Evolutionary conservation across 176 grass and related monocot genomes (phyloP), one percentile per base, ranked within the genome.

Genomic region (Triticum dicoccoides): DNA sequence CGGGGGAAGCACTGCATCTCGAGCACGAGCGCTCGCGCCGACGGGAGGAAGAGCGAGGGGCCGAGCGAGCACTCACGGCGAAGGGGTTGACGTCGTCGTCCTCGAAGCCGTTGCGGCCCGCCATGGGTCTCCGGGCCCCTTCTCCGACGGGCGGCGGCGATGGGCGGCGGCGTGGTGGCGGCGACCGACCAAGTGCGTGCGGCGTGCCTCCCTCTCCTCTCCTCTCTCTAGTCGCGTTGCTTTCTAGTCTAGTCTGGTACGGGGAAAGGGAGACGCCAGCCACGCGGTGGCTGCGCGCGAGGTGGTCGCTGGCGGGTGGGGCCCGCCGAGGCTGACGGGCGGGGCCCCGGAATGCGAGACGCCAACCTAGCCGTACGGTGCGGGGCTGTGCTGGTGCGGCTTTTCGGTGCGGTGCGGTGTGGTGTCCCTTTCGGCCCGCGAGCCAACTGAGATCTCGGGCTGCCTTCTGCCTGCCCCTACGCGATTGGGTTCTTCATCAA

Each of bases 31-130:
- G 42, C 72, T 9, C 41, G 29, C 41, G 42, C 63, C 29, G 25
- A 81, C 64, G 58, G n/a, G 58, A 6, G 21, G 2, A 13, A 39
- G 32, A 18, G 42, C 39, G 17, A 66, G 45, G 12, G 14, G 61
- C 15, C 21, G 69, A 23, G 49, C 42, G 73, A 52, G 73, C 8
- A 86, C 92, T 93, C 63, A 99, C 97, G 77, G 97, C 97, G 82
- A 99, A 96, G 42, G 94, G 94, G 37, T 99, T 99, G 76, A 99
- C 94, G 58, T 94, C 89, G 64, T 99, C 97, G 37, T 99, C 94
- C 15, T 94, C 92, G 90, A 91, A 96, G 76, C 94, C 92, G 83
- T 94, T 99, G 85, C 90, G 89, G 10, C 91, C 97, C 77, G 97
- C 97, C 97, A 96, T 99, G 78, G 81, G 56, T 59, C 14, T 59